These are phyloP conservation scores for Pleurotus cornucopiae DNA, from an alignment of 768 basidiomycete species.

Conservation along the genomic window DNA sequence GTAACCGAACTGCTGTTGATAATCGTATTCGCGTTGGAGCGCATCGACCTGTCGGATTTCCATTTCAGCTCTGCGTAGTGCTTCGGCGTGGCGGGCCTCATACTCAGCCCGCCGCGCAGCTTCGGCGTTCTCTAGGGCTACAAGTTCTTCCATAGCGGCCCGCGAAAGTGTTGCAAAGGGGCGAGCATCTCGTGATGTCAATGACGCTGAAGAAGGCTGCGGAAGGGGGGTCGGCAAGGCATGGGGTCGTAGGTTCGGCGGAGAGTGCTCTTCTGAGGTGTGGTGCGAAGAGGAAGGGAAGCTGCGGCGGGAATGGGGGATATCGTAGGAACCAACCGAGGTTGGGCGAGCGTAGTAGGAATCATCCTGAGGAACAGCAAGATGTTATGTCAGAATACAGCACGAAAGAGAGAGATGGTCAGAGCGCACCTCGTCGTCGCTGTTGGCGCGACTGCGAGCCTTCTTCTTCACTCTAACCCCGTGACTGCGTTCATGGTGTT, in stretches of 20 bases:
- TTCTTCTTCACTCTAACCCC: slow-evolving; percentile 61
- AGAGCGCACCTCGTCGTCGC: slow-evolving; percentile 74
- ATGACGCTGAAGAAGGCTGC: slow-evolving; percentile 34
- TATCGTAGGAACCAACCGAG: slow-evolving; percentile 40
- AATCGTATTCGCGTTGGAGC: slow-evolving; percentile 6
- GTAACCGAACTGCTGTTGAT: slow-evolving; percentile 4
- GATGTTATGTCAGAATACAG: neutral
- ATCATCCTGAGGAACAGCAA: slow-evolving; percentile 33
- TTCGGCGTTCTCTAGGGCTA: slow-evolving; percentile 84
- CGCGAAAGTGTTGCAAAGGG: slow-evolving; percentile 68
- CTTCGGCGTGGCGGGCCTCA: slow-evolving; percentile 72
- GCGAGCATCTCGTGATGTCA: slow-evolving; percentile 25
- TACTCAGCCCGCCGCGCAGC: slow-evolving; percentile 83
- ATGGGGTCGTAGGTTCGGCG: slow-evolving; percentile 17
- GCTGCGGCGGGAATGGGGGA: slow-evolving; percentile 30
- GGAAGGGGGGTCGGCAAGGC: slow-evolving; percentile 15
- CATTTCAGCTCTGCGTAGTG: slow-evolving; percentile 66
- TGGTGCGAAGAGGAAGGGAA: slow-evolving; percentile 17
- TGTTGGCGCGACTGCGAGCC: slow-evolving; percentile 73
- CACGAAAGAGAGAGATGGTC: slow-evolving; percentile 7
- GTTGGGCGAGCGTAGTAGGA: slow-evolving; percentile 55
- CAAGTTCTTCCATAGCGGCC: slow-evolving; percentile 85
- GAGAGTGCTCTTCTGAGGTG: slow-evolving; percentile 4
- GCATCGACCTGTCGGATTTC: slow-evolving; percentile 46
- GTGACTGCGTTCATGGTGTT: slow-evolving; percentile 4